Base-by-base conservation (phyloP, 768 basidiomycete genomes). In the Clavaria fumosa region DNA sequence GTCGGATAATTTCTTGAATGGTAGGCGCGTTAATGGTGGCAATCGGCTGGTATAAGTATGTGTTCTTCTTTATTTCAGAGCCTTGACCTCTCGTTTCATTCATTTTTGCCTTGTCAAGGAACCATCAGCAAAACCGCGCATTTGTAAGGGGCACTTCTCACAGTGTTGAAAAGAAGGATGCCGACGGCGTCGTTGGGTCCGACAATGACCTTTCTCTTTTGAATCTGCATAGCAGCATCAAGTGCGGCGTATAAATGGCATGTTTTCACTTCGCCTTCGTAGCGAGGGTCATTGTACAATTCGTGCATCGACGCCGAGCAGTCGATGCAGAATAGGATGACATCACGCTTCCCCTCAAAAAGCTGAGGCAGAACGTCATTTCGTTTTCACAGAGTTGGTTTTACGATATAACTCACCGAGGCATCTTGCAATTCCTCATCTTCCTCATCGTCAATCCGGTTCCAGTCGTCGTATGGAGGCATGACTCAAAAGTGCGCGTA, bases 311-410 rank as follows among this genome's bases (percentile, higher is more conserved):
- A 84, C 38, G 71, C 63, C 0, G 91, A 93, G 44, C 85, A 88
- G 56, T 99, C 91, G 41, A 99, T 86, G 54, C 82, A 84, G 60
- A 96, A 95, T n/a, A 97, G 58, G 32, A 93, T 79, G 22, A 89
- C 83, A 48, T 96, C 89, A 43, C 72, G 71, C 45, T 78, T 76
- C 36, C 73, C 72, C 44, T 85, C 82, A 44, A 72, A 69, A 41
- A 66, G 65, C 81, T 45, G 83, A n/a, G 38, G 2, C 26, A 41
- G 44, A 42, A 20, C 31, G 21, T 7, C 23, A 15, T 20, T 7
- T 4, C 7, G 30, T 18, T 24, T 21, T 23, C 11, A 14, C 18
- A 20, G 19, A 5, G 4, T 17, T 7, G 14, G 31, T 31, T 23
- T 28, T 21, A 12, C 7, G 30, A 9, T 4, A 15, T 23, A 26